Percentiles rank a stretch among this genome's conserved stretches.
Conservation (phyloP, 495 filamentous ascomycete species). For the Penicillium arizonense region DNA sequence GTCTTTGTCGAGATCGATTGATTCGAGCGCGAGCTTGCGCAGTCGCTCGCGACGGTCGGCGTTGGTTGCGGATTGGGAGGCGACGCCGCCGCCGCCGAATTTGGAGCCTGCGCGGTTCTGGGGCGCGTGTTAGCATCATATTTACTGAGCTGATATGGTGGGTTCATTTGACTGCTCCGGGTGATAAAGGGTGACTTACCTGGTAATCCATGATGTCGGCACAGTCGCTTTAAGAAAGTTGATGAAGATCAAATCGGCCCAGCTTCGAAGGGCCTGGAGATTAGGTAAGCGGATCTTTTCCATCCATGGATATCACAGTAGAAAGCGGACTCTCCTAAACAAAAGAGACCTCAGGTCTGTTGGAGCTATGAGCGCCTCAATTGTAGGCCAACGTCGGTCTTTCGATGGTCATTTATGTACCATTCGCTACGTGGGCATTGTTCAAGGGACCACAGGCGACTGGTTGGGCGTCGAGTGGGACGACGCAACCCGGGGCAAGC, state of each 20-base stretch:
- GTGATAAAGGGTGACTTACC: constrained; percentile 30
- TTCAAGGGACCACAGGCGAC: constrained; percentile 71
- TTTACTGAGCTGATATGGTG: neutral
- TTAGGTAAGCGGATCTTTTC: constrained; percentile 27
- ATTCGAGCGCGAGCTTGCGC: constrained; percentile 95
- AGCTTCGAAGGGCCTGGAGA: constrained; percentile 8
- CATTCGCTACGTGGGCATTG: constrained; percentile 75
- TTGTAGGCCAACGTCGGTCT: constrained; percentile 62
- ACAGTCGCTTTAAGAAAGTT: constrained; percentile 9
- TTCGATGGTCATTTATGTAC: constrained; percentile 76
- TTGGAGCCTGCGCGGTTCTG: constrained; percentile 97
- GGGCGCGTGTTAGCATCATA: constrained; percentile 8
- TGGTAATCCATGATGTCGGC: constrained; percentile 57
- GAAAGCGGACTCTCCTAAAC: neutral
- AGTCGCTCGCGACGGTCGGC: constrained; percentile 96
- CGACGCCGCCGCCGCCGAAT: constrained; percentile 96
- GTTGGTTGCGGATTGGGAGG: constrained; percentile 88
- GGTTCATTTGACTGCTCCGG: neutral
- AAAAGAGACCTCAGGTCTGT: neutral
- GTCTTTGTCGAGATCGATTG: constrained; percentile 98
- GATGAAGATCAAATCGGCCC: constrained; percentile 17
- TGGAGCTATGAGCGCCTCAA: constrained; percentile 9
- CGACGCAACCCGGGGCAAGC: constrained; percentile 79
- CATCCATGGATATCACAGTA: neutral
- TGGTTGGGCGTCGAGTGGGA: constrained; percentile 99